Percentiles rank a stretch among this genome's conserved stretches.
phyloP scores from a whole-genome alignment of 257 asterid genomes.

The Penstemon eatonii region DNA sequence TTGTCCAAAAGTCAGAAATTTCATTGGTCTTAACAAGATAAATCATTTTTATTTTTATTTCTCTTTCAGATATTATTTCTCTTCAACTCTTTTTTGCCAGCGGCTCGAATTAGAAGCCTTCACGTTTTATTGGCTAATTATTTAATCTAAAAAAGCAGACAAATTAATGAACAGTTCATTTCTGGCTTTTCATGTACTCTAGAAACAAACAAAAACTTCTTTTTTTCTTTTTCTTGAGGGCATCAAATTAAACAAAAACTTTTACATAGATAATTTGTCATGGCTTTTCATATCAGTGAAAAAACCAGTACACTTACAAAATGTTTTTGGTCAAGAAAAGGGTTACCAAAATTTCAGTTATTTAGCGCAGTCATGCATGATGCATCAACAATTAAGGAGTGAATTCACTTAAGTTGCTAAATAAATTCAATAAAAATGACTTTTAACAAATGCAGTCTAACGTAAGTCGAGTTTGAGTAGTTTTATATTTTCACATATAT shows the following conservation, averaged over 20 bases:
- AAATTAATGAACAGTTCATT: constrained; percentile 25
- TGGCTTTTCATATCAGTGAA: constrained; percentile 36
- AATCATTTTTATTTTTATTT: background rate
- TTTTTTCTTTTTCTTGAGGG: no score
- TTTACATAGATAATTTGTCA: background rate
- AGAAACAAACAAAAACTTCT: constrained; percentile 5
- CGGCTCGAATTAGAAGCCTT: constrained; percentile 30
- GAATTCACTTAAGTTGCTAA: no score
- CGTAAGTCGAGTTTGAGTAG: no score
- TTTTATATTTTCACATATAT: no score
- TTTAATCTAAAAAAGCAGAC: constrained; percentile 18
- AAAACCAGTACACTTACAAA: constrained; percentile 12
- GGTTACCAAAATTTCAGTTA: background rate
- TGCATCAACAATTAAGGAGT: no score
- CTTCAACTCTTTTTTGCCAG: constrained; percentile 9
- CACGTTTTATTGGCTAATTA: constrained; percentile 15
- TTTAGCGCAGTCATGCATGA: background rate
- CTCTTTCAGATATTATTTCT: constrained; percentile 8
- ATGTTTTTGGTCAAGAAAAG: background rate
- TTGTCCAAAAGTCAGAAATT: constrained; percentile 17
- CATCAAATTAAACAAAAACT: background rate
- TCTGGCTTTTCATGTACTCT: constrained; percentile 29
- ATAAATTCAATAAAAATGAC: no score
- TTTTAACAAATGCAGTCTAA: no score
- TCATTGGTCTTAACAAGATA: constrained; percentile 12